phyloP scores from a whole-genome alignment of 2,329 filamentous ascomycete species.

The Aspergillus ruber region DNA sequence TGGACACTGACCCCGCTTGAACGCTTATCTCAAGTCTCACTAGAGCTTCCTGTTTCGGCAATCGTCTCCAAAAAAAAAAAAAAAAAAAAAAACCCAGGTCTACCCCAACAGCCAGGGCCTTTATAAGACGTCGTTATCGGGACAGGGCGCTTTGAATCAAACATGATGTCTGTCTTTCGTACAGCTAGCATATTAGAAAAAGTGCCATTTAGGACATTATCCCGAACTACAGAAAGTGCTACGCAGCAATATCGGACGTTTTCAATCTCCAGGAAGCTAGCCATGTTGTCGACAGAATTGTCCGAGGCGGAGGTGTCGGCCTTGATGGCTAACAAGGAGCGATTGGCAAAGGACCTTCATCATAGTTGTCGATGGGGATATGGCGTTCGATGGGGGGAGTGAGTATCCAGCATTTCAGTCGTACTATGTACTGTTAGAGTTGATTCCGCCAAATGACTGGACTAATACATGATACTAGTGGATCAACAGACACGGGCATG shows the following conservation, averaged over 20 bases:
- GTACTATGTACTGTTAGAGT: background rate
- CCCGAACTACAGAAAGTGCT: background rate
- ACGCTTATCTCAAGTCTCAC: slow-evolving; percentile 8
- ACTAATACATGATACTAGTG: slow-evolving; percentile 14
- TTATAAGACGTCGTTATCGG: background rate
- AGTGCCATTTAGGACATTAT: slow-evolving; percentile 1
- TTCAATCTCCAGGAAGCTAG: slow-evolving; percentile 8
- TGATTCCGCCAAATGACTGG: background rate
- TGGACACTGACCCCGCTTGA: slow-evolving; percentile 3
- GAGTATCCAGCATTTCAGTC: slow-evolving; percentile 27
- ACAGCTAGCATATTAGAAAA: slow-evolving; percentile 1
- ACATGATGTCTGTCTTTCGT: background rate
- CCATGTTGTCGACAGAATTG: slow-evolving; percentile 39
- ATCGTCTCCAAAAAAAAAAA: background rate
- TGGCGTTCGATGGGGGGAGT: slow-evolving; percentile 63
- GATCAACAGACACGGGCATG: slow-evolving; percentile 65
- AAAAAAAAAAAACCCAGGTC: background rate
- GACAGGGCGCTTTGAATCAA: background rate
- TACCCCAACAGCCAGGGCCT: slow-evolving; percentile 2
- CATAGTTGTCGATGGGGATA: slow-evolving; percentile 61
- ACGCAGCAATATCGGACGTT: slow-evolving; percentile 4
- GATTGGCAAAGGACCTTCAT: slow-evolving; percentile 60
- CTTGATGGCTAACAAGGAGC: slow-evolving; percentile 52
- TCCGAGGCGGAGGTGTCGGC: slow-evolving; percentile 46
- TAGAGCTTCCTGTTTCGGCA: slow-evolving; percentile 3